Percentiles rank a stretch among this genome's conserved stretches.
These are phyloP conservation scores for Babesia ovis DNA, from an alignment of 169 alveolate genomes.

Conservation along the genomic window DNA sequence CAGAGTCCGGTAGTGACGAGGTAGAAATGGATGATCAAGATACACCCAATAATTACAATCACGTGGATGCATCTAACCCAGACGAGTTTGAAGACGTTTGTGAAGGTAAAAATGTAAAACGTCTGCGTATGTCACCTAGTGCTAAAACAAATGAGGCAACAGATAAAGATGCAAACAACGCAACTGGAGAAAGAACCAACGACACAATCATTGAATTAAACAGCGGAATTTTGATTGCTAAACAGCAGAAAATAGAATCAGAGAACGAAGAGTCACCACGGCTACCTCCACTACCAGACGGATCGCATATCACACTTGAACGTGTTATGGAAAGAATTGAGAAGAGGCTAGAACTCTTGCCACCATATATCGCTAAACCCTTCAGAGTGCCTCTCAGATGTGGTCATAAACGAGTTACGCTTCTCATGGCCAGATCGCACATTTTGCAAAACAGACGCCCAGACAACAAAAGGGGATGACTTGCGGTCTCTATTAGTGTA, in stretches of 20 bases:
- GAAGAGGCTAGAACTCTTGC: conserved; percentile 9
- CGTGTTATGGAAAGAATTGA: neutral
- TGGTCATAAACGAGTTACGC: conserved; percentile 34
- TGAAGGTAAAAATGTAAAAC: neutral
- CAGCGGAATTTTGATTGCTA: neutral
- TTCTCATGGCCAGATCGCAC: conserved; percentile 43
- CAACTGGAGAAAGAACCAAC: neutral
- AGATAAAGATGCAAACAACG: neutral
- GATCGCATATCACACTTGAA: conserved; percentile 19
- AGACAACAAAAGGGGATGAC: neutral
- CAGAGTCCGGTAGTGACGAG: neutral
- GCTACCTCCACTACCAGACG: conserved; percentile 23
- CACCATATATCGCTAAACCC: conserved; percentile 37
- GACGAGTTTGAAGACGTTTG: neutral
- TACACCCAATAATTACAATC: neutral
- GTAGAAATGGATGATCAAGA: neutral
- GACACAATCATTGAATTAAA: neutral
- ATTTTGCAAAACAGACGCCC: conserved; percentile 2
- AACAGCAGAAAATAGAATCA: neutral
- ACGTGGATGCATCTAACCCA: neutral
- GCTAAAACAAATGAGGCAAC: neutral
- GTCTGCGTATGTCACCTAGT: neutral
- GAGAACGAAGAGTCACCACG: conserved; percentile 2
- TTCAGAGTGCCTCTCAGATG: conserved; percentile 39
- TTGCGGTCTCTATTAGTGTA: neutral